phyloP scores from a whole-genome alignment of 2,329 filamentous ascomycete genomes.

The Cordyceps javanica region DNA sequence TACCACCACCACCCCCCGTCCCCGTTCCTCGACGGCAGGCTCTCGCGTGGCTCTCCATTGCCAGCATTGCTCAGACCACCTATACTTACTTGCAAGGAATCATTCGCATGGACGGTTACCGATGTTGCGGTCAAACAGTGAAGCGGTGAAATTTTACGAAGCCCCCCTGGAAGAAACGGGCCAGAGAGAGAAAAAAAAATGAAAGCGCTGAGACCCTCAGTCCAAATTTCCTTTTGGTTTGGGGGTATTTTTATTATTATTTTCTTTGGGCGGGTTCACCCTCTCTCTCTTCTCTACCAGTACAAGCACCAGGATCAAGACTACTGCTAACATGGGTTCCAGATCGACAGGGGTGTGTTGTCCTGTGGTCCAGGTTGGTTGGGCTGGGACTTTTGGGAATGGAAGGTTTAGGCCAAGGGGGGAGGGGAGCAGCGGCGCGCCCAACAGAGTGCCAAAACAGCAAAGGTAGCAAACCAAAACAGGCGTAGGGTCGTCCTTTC shows the following conservation, averaged over 20 bases:
- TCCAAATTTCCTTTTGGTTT: constrained; percentile 1
- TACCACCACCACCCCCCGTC: not conserved
- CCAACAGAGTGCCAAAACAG: not conserved
- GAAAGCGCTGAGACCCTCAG: constrained; percentile 1
- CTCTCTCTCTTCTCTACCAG: not conserved
- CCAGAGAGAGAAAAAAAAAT: not conserved
- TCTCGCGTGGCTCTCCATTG: constrained; percentile 11
- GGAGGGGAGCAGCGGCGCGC: not conserved
- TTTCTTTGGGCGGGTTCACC: not conserved
- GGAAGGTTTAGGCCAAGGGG: not conserved
- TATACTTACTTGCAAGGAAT: not conserved
- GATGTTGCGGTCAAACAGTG: constrained; percentile 12
- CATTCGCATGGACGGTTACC: constrained; percentile 2
- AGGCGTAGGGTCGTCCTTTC: not conserved
- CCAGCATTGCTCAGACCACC: constrained; percentile 13
- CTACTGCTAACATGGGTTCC: constrained; percentile 2
- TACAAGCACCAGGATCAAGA: not conserved
- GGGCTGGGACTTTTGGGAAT: not conserved
- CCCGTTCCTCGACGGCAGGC: constrained; percentile 3
- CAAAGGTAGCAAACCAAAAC: not conserved
- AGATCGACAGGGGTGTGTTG: constrained; percentile 13
- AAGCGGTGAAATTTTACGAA: constrained; percentile 2
- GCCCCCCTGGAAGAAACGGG: not conserved
- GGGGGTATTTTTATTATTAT: constrained; percentile 1
- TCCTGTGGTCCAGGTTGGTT: not conserved